A percentile compares a stretch with the other conserved stretches of the same genome.
These are phyloP conservation scores for Zasmidium angulare DNA, from an alignment of 2,329 filamentous ascomycete genomes.

Conservation along the genomic window DNA sequence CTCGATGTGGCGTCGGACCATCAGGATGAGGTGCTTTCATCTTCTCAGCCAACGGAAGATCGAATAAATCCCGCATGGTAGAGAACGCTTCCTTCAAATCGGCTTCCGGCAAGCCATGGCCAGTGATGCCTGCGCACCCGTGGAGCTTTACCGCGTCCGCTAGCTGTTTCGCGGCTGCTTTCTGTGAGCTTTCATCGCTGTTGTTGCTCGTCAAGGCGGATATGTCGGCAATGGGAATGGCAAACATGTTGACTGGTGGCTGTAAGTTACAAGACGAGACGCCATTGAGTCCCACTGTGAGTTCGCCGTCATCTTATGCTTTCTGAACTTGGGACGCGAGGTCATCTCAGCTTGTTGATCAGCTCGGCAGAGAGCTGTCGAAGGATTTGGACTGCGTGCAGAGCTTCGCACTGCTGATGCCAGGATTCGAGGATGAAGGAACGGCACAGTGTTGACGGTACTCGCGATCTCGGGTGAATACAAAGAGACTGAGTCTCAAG, in stretches of 20 bases:
- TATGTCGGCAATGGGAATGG: neutral
- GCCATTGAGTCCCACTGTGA: no score
- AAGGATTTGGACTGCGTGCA: neutral
- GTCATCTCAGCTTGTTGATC: neutral
- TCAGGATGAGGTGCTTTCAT: conserved; percentile 16
- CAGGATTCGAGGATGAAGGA: no score
- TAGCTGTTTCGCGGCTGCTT: neutral
- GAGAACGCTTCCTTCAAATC: neutral
- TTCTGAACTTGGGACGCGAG: no score
- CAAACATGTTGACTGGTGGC: neutral
- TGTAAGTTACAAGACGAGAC: neutral
- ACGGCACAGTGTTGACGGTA: no score
- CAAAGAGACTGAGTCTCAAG: no score
- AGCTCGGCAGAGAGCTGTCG: neutral
- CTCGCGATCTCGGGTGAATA: no score
- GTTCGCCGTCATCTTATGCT: no score
- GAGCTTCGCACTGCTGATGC: no score
- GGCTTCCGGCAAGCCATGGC: neutral
- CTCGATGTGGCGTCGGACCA: conserved; percentile 11
- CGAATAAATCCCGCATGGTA: conserved; percentile 47
- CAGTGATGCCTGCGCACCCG: neutral
- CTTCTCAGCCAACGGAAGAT: conserved; percentile 46
- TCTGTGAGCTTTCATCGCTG: neutral
- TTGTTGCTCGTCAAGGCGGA: neutral
- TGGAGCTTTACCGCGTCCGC: neutral